Evolutionary conservation across 1,284 basidiomycete species (phyloP), one percentile per base, ranked within the genome.

Genomic region (Pseudozyma pruni): DNA sequence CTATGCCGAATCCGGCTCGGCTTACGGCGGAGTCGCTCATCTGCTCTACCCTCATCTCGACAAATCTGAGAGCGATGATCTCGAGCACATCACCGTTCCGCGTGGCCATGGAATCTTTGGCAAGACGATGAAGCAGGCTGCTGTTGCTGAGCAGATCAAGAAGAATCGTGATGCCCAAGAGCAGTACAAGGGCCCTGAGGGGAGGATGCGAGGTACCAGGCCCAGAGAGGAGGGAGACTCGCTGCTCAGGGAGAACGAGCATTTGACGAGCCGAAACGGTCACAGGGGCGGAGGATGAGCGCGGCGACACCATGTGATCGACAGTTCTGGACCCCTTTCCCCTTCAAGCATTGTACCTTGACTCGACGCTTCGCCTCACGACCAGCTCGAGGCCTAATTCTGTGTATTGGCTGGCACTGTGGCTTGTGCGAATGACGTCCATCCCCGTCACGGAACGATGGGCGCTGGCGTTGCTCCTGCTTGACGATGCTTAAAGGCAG

Each of bases 121-220:
- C n/a, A 48, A 46, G 13, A 55, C 55, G 13, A 63, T 62, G 20
- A 63, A 69, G 47, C 54, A 69, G 29, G 55, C 54, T 9, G 66
- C 20, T 17, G 42, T 39, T 8, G n/a, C 9, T 22, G 66, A 69
- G 38, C 50, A 48, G 58, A 33, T 44, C 33, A 42, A 40, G 19
- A 53, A 69, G 46, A 44, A 50, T 11, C 20, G 32, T 4, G 40
- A 46, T 9, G 37, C 44, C 19, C 46, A 50, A 20, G 42, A 41
- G 27, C 22, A 34, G n/a, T 35, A 33, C 10, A 34, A 54, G 49
- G 22, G 46, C 27, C 32, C 32, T 16, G 25, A 43, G 25, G 51
- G 60, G 19, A 17, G 32, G 4, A 37, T 34, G 14, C 4, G 16
- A 2, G 47, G 47, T 2, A 29, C 17, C 13, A 35, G 23, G 27